Base-by-base conservation (phyloP, 2,329 filamentous ascomycete genomes). In the Westerdykella sp. region DNA sequence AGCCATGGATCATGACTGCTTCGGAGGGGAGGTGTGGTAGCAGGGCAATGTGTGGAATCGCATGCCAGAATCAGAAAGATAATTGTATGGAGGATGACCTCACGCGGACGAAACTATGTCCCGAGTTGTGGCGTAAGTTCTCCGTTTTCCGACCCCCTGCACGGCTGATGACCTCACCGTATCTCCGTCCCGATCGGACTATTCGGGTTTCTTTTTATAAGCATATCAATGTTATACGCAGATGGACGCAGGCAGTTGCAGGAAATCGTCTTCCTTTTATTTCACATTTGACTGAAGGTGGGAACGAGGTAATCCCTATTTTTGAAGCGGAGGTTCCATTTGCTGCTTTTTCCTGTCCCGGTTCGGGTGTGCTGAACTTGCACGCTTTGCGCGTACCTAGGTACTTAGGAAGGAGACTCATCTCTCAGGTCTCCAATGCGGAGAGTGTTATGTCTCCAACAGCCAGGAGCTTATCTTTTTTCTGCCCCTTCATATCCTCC, bases 221-320 rank as follows among this genome's bases (percentile, higher is more conserved):
- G 25, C 25, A 9, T 4, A 7, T 28, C 4, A 28, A 28, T 76
- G 73, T 49, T 70, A 72, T 60, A 71, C 75, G 47, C 75, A 73
- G 46, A 28, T 28, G 7, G 7, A 28, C 23, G 5, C 10, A 25
- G 23, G 23, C 5, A 10, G 23, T 4, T 21, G 18, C 18, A 6
- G 3, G 18, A 21, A 6, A 6, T 21, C 6, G 18, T 6, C 18
- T 21, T 21, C 9, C 0, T 62, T 64, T 4, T 55, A 41, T 23
- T 60, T 64, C 37, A 64, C 18, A 63, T 18, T 53, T 75, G 21
- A 73, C 70, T 1, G 74, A 77, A 48, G 73, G 4, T 28, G 7
- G 25, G 3, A 28, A 28, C 25, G 18, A 21, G 3, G 18, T 21
- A 6, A 21, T 6, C 6, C 18, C 18, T 21, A 21, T 6, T 21